These are phyloP conservation scores for Pezicula rhizophila DNA, from an alignment of 2,329 filamentous ascomycete genomes.

Conservation along the genomic window DNA sequence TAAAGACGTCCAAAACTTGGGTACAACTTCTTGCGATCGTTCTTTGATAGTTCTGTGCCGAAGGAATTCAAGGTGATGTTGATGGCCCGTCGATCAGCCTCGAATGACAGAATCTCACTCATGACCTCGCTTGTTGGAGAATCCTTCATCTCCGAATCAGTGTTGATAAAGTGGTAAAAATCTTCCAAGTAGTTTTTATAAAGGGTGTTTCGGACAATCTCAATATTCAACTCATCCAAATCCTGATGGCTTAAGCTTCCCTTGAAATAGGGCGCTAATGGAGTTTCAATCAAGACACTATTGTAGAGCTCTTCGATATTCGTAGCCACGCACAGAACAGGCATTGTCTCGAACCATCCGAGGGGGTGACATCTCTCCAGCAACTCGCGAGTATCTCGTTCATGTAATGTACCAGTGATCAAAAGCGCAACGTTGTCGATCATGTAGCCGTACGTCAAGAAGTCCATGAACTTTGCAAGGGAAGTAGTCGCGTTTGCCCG, in stretches of 20 bases:
- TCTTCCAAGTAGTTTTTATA: slow-evolving; percentile 99
- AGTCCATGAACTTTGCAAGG: slow-evolving; percentile 93
- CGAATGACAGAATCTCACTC: slow-evolving; percentile 92
- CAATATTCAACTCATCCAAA: slow-evolving; percentile 96
- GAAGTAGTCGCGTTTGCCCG: slow-evolving; percentile 90
- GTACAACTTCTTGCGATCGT: slow-evolving; percentile 92
- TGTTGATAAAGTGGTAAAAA: slow-evolving; percentile 92
- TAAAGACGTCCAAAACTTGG: slow-evolving; percentile 86
- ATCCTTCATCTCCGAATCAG: slow-evolving; percentile 75
- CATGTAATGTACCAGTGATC: slow-evolving; percentile 95
- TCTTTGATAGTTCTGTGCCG: slow-evolving; percentile 90
- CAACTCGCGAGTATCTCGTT: slow-evolving; percentile 92
- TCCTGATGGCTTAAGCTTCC: slow-evolving; percentile 93
- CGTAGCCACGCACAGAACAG: slow-evolving; percentile 92
- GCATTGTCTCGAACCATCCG: slow-evolving; percentile 99
- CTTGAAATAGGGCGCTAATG: slow-evolving; percentile 95
- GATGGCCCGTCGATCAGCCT: slow-evolving; percentile 92
- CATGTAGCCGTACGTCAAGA: slow-evolving; percentile 99
- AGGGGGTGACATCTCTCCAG: slow-evolving; percentile 93
- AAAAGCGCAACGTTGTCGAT: slow-evolving; percentile 98
- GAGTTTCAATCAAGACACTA: slow-evolving; percentile 93
- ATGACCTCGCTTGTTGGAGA: slow-evolving; percentile 92
- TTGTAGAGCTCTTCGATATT: slow-evolving; percentile 99
- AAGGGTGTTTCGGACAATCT: slow-evolving; percentile 95
- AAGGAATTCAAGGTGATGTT: slow-evolving; percentile 99